Conservation (phyloP, 179 eudicot species). For the Beta corolliflora region DNA sequence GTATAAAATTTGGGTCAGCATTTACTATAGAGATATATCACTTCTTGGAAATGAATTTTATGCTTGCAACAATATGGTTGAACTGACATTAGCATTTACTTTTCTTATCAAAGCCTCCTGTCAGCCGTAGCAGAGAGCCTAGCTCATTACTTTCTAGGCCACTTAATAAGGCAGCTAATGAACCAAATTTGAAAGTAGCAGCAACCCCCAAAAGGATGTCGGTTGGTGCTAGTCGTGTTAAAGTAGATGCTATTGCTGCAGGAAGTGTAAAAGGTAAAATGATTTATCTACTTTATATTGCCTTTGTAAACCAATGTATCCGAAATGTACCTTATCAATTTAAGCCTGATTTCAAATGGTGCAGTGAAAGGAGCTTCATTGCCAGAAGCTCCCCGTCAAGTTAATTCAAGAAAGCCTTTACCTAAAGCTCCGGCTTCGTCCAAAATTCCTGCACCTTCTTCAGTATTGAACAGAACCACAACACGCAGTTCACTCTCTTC, state of each 20-base stretch:
- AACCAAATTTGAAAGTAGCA: constrained; percentile 29
- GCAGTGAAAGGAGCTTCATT: constrained; percentile 41
- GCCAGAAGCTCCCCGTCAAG: constrained; percentile 34
- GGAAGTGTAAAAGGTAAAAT: constrained; percentile 43
- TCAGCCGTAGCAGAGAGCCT: constrained; percentile 37
- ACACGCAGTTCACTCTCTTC: constrained; percentile 48
- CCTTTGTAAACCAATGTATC: neutral
- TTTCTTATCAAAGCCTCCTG: constrained; percentile 35
- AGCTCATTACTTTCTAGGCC: constrained; percentile 40
- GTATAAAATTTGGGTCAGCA: neutral
- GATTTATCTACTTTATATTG: constrained; percentile 5
- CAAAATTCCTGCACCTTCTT: constrained; percentile 43
- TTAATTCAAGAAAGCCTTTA: constrained; percentile 40
- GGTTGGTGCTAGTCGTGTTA: constrained; percentile 41
- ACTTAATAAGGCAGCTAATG: constrained; percentile 35
- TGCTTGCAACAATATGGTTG: neutral
- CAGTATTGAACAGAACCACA: constrained; percentile 36
- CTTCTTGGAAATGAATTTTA: neutral
- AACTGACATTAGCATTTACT: constrained; percentile 30
- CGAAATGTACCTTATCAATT: neutral
- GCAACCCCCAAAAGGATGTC: constrained; percentile 54
- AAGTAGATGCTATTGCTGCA: constrained; percentile 41
- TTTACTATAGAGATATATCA: neutral
- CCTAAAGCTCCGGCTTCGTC: constrained; percentile 44
- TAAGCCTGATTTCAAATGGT: constrained; percentile 28